Percentiles rank a stretch among this genome's conserved stretches.
Evolutionary conservation across 2,329 filamentous ascomycete species (phyloP).

Genomic region (Trichoderma afroharzianum): DNA sequence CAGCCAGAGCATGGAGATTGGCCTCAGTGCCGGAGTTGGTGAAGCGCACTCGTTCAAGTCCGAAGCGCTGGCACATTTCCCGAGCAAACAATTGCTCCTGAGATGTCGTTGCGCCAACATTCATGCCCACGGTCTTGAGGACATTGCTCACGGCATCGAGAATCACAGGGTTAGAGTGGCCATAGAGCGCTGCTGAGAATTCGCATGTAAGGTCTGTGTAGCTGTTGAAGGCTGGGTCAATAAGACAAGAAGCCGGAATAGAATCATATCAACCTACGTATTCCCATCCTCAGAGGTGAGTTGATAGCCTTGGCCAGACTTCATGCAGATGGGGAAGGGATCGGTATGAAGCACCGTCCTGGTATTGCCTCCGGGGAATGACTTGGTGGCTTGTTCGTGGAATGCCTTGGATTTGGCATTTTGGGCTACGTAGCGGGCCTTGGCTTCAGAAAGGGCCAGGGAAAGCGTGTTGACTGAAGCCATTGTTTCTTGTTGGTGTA

Average conservation of each 20-base stretch:
- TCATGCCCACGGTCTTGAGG: slow-evolving; percentile 47
- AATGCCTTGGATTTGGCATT: slow-evolving; percentile 38
- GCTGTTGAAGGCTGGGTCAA: slow-evolving; percentile 21
- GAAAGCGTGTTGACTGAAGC: slow-evolving; percentile 5
- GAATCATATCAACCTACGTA: slow-evolving; percentile 24
- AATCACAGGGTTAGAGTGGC: slow-evolving; percentile 59
- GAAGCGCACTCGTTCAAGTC: slow-evolving; percentile 55
- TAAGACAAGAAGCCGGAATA: not conserved
- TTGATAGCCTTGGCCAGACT: slow-evolving; percentile 33
- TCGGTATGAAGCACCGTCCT: slow-evolving; percentile 41
- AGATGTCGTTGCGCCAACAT: slow-evolving; percentile 49
- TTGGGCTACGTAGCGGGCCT: slow-evolving; percentile 31
- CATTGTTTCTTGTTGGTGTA: not conserved
- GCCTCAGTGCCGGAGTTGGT: slow-evolving; percentile 65
- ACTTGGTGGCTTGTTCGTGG: slow-evolving; percentile 35
- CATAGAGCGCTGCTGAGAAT: slow-evolving; percentile 62
- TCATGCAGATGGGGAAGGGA: slow-evolving; percentile 43
- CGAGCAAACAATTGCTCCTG: slow-evolving; percentile 51
- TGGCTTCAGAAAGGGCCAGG: slow-evolving; percentile 32
- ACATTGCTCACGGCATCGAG: slow-evolving; percentile 43
- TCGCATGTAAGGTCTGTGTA: slow-evolving; percentile 62
- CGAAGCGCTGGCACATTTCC: slow-evolving; percentile 52
- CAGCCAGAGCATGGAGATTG: slow-evolving; percentile 56
- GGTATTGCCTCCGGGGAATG: slow-evolving; percentile 46
- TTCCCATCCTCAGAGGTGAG: slow-evolving; percentile 42